These are phyloP conservation scores for Suhomyces canberraensis DNA, from an alignment of 805 yeast species.

Conservation along the genomic window DNA sequence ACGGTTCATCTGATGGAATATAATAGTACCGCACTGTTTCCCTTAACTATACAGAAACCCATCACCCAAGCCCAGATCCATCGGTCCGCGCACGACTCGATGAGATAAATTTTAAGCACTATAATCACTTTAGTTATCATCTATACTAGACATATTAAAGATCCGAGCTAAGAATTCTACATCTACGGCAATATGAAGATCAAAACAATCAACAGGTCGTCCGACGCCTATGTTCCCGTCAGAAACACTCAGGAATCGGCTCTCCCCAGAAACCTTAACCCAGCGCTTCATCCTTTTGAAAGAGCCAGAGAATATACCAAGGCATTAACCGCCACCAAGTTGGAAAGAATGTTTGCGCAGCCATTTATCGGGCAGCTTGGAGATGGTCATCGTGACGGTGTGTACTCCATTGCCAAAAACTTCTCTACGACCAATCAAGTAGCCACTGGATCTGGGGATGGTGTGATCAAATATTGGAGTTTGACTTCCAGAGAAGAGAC, in stretches of 20 bases:
- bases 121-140: not conserved
- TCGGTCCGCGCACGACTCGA: constrained; percentile 1
- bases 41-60: no score
- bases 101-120: not conserved
- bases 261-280: constrained; percentile 84
- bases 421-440: constrained; percentile 63
- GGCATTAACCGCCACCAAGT: constrained; percentile 90
- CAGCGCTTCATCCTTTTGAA: constrained; percentile 95
- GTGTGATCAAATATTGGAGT: constrained; percentile 92
- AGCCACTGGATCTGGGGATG: constrained; percentile 95
- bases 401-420: constrained; percentile 82
- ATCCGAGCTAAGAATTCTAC: not conserved
- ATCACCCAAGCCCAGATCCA: no score
- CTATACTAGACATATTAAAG: not conserved
- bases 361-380: constrained; percentile 97
- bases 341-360: constrained; percentile 96
- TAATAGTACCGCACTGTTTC: no score
- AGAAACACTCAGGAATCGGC: constrained; percentile 85
- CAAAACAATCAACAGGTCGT: constrained; percentile 82
- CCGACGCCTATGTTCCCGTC: constrained; percentile 91
- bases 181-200: constrained; percentile 54
- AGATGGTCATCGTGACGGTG: constrained; percentile 92
- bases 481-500: constrained; percentile 73
- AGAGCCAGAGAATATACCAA: constrained; percentile 94
- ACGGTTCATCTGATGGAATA: no score